Percentiles rank a stretch among this genome's conserved stretches.
Conservation (phyloP, 106 monocot species). For the Agapanthus africanus region DNA sequence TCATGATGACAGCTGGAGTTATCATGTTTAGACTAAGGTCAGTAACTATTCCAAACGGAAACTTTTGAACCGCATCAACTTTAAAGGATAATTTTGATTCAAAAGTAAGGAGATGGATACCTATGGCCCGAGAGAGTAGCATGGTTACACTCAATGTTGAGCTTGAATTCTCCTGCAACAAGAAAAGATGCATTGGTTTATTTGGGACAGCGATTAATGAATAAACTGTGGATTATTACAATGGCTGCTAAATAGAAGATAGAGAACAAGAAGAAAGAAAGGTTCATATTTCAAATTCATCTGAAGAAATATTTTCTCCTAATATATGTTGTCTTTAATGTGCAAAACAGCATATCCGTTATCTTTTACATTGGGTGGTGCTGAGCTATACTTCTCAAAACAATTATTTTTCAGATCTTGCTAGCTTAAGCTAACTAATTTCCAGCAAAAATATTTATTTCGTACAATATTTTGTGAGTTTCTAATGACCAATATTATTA, state of each 20-base stretch:
- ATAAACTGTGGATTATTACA: background rate
- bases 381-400: too few relatives aligned
- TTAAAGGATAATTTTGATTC: background rate
- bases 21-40: background rate
- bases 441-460: too few relatives aligned
- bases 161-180: slow-evolving; percentile 80
- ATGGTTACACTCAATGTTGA: slow-evolving; percentile 98
- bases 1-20: slow-evolving; percentile 83
- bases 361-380: too few relatives aligned
- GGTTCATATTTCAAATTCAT: background rate
- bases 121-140: slow-evolving; percentile 96
- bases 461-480: too few relatives aligned
- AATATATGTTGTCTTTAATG: too few relatives aligned
- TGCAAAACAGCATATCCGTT: too few relatives aligned
- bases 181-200: background rate
- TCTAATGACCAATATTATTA: too few relatives aligned
- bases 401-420: too few relatives aligned
- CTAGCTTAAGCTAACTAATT: too few relatives aligned
- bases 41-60: background rate
- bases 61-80: background rate
- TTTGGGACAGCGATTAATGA: background rate
- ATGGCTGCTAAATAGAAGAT: background rate
- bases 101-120: slow-evolving; percentile 20
- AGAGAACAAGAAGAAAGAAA: too few relatives aligned
- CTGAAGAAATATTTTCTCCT: background rate